These are phyloP conservation scores for Plantago rigida DNA, from an alignment of 305 asterid genomes.

Conservation along the genomic window DNA sequence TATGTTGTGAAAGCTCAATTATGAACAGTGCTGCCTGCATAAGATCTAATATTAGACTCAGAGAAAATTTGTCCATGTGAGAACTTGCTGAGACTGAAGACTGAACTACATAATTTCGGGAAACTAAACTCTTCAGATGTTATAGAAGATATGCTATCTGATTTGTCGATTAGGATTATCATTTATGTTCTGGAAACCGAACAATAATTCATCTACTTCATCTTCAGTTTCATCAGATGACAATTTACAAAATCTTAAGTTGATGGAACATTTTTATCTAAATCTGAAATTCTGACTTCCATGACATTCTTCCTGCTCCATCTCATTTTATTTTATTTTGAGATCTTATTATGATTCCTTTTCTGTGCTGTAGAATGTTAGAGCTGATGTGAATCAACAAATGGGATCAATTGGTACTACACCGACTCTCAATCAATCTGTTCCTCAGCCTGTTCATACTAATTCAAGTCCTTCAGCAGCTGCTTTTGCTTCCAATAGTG, in stretches of 20 bases:
- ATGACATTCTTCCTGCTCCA: no score
- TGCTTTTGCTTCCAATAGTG: conserved; percentile 38
- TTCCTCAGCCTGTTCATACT: conserved; percentile 41
- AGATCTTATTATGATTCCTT: conserved; percentile 1
- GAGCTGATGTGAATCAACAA: conserved; percentile 42
- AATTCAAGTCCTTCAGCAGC: conserved; percentile 37
- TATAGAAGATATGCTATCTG: no score
- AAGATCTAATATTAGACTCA: neutral
- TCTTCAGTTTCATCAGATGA: no score
- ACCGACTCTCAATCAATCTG: conserved; percentile 38
- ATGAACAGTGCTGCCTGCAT: neutral
- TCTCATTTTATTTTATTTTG: no score
- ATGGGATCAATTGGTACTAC: conserved; percentile 39
- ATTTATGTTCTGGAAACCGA: neutral
- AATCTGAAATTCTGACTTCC: no score
- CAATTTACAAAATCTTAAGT: no score
- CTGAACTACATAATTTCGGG: neutral
- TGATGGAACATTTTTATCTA: no score
- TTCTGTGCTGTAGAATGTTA: conserved; percentile 39
- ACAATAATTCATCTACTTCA: conserved; percentile 13
- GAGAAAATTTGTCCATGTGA: neutral
- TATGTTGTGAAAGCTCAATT: neutral
- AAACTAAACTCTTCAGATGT: no score
- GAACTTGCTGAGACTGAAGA: neutral
- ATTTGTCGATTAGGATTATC: conserved; percentile 7